Conservation (phyloP, 805 yeast genomes). For the Starmerella bacillaris region DNA sequence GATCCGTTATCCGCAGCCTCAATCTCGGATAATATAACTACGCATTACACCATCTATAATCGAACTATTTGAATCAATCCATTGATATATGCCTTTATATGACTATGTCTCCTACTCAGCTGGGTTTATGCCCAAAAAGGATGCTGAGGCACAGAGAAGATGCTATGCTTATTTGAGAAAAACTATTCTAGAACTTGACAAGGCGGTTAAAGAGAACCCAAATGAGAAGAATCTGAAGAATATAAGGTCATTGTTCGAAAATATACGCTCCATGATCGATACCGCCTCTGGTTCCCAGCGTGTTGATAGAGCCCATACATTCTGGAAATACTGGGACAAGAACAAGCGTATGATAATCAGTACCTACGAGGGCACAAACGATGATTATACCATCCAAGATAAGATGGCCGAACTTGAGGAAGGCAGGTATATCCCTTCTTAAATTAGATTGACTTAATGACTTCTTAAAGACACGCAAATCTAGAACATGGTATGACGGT, state of each 20-base stretch:
- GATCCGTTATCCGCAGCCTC: too few relatives aligned
- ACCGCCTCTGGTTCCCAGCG: slow-evolving; percentile 11
- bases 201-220: slow-evolving; percentile 6
- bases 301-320: slow-evolving; percentile 17
- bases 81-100: slow-evolving; percentile 14
- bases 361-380: slow-evolving; percentile 11
- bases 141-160: slow-evolving; percentile 21
- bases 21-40: too few relatives aligned
- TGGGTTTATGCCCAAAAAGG: slow-evolving; percentile 21
- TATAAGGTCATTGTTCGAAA: slow-evolving; percentile 5
- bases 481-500: too few relatives aligned
- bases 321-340: slow-evolving; percentile 26
- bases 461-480: too few relatives aligned
- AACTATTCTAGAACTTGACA: slow-evolving; percentile 16
- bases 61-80: neutral
- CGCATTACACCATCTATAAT: neutral
- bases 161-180: slow-evolving; percentile 19
- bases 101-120: slow-evolving; percentile 15
- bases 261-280: slow-evolving; percentile 13
- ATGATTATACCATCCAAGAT: slow-evolving; percentile 13
- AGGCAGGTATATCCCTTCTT: slow-evolving; percentile 19
- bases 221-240: slow-evolving; percentile 5
- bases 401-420: slow-evolving; percentile 20
- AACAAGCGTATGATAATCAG: slow-evolving; percentile 18
- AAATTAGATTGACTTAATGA: neutral